phyloP scores from a whole-genome alignment of 2,329 filamentous ascomycete genomes.

The Phialophora chinensis region DNA sequence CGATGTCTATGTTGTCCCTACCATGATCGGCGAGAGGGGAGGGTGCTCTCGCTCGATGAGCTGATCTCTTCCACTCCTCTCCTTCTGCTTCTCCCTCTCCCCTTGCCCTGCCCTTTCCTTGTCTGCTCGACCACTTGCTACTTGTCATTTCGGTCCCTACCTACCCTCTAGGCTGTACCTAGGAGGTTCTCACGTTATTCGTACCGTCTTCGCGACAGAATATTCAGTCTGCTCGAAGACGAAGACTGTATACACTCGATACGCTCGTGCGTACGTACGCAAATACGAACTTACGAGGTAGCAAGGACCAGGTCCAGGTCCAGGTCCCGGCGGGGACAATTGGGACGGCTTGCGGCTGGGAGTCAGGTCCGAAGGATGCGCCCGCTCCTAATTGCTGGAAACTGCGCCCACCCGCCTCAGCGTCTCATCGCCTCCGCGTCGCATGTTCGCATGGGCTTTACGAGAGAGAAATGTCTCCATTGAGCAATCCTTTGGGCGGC shows the following conservation, averaged over 20 bases:
- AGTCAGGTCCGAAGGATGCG: slow-evolving; percentile 4
- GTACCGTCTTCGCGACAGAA: too few relatives aligned
- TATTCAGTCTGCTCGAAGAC: not conserved
- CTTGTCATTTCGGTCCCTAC: not conserved
- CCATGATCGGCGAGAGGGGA: too few relatives aligned
- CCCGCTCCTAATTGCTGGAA: not conserved
- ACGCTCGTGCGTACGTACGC: not conserved
- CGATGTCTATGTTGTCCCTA: too few relatives aligned
- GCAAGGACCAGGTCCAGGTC: not conserved
- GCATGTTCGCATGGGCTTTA: not conserved
- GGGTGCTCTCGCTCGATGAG: too few relatives aligned
- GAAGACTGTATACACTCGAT: not conserved
- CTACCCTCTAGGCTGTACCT: too few relatives aligned
- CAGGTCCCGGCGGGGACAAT: not conserved
- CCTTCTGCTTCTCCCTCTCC: too few relatives aligned
- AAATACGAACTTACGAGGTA: not conserved
- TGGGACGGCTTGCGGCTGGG: not conserved
- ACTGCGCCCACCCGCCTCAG: slow-evolving; percentile 1
- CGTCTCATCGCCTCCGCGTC: too few relatives aligned
- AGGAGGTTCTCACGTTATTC: too few relatives aligned
- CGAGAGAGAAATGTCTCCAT: not conserved
- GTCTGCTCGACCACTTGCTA: not conserved
- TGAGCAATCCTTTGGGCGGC: not conserved
- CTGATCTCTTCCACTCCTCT: not conserved
- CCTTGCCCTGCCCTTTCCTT: not conserved